Conservation (phyloP, 2,329 filamentous ascomycete species). For the Penicillium nordicum region DNA sequence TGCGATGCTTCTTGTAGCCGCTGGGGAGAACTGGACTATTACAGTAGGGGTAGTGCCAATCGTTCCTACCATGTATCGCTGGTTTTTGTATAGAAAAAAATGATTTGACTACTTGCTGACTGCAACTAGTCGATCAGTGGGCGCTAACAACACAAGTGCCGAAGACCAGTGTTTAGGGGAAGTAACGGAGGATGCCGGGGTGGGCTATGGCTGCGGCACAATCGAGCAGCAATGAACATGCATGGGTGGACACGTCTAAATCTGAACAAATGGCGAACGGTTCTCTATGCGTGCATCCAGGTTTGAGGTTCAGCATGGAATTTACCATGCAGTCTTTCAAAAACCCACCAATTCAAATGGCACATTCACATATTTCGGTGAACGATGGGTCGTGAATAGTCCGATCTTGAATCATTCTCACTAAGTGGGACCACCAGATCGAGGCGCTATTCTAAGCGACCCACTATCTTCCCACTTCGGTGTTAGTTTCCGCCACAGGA, state of each 20-base stretch:
- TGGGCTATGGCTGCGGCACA: neutral
- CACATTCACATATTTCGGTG: neutral
- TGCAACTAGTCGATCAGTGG: neutral
- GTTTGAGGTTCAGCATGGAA: neutral
- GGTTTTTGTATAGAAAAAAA: neutral
- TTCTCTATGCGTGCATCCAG: neutral
- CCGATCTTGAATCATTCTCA: neutral
- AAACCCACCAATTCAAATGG: neutral
- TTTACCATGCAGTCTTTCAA: neutral
- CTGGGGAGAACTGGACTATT: neutral
- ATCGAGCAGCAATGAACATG: conserved; percentile 1
- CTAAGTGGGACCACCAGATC: neutral
- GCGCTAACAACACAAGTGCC: neutral
- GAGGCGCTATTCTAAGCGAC: neutral
- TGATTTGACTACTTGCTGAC: neutral
- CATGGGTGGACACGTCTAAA: neutral
- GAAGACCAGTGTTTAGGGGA: neutral
- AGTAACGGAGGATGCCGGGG: neutral
- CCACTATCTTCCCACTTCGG: neutral
- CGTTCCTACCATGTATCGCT: neutral
- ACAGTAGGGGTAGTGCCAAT: neutral
- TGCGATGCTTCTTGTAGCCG: neutral
- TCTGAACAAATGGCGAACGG: neutral
- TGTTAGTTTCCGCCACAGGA: neutral
- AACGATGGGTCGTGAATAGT: neutral